Evolutionary conservation across 1,284 basidiomycete genomes (phyloP).

Genomic region (Ceratobasidium theobromae): DNA sequence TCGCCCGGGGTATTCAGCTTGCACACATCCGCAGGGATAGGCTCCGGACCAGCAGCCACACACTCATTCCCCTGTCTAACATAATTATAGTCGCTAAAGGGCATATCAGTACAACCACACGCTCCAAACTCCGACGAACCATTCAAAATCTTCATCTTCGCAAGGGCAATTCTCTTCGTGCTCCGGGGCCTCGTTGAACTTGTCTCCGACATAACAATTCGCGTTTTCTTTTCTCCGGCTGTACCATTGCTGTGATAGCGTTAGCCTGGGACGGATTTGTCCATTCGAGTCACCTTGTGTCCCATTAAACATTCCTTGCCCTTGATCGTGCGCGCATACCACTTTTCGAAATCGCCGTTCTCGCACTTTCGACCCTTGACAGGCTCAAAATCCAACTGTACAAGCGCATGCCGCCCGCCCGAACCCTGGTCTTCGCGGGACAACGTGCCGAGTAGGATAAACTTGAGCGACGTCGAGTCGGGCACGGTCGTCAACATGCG

Average conservation of each 20-base stretch:
- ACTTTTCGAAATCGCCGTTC: slow-evolving; percentile 79
- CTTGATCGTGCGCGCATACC: slow-evolving; percentile 73
- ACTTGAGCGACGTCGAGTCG: slow-evolving; percentile 92
- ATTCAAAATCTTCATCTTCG: slow-evolving; percentile 88
- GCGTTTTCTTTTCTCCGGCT: slow-evolving; percentile 79
- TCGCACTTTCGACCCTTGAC: slow-evolving; percentile 70
- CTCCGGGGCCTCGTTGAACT: slow-evolving; percentile 82
- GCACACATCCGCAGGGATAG: slow-evolving; percentile 80
- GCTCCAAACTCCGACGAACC: slow-evolving; percentile 52
- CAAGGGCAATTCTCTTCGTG: slow-evolving; percentile 85
- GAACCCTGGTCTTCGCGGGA: slow-evolving; percentile 61
- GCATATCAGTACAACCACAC: background rate
- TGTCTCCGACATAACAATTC: slow-evolving; percentile 89
- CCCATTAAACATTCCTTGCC: slow-evolving; percentile 89
- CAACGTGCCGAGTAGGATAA: slow-evolving; percentile 79
- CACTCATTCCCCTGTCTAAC: slow-evolving; percentile 72
- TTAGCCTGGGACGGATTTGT: no score
- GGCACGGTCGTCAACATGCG: slow-evolving; percentile 79
- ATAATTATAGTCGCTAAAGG: slow-evolving; percentile 81
- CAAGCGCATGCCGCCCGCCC: slow-evolving; percentile 66
- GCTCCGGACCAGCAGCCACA: slow-evolving; percentile 80
- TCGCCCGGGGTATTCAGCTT: slow-evolving; percentile 45
- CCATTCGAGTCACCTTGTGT: slow-evolving; percentile 71
- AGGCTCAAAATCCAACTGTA: slow-evolving; percentile 84
- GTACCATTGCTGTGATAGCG: slow-evolving; percentile 82